These are phyloP conservation scores for Debaryomyces sp. DNA, from an alignment of 1,139 yeast species.

Conservation along the genomic window DNA sequence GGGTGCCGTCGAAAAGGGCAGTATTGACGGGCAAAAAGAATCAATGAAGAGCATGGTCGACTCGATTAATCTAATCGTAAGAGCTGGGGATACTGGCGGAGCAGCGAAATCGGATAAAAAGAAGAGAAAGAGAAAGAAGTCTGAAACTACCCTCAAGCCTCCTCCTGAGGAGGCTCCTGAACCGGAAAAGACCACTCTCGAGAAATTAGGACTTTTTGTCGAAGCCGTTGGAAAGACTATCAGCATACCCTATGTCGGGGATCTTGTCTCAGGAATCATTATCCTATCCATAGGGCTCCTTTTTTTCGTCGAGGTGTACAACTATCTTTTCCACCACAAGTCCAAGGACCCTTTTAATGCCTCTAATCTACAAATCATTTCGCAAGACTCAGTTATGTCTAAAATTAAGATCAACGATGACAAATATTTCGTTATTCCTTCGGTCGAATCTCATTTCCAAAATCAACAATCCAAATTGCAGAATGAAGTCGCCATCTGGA, in stretches of 20 bases:
- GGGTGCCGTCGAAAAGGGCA: slow-evolving; percentile 88
- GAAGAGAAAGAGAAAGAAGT: slow-evolving; percentile 28
- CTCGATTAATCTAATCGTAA: slow-evolving; percentile 56
- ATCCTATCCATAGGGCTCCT: slow-evolving; percentile 1
- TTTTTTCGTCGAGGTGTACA: not conserved
- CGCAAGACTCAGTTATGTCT: slow-evolving; percentile 16
- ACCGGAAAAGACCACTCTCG: slow-evolving; percentile 16
- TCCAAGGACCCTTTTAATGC: not conserved
- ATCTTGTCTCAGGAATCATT: slow-evolving; percentile 25
- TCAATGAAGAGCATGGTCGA: slow-evolving; percentile 61
- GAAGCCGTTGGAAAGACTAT: slow-evolving; percentile 32
- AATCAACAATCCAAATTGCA: slow-evolving; percentile 36
- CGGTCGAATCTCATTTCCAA: slow-evolving; percentile 42
- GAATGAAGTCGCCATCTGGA: slow-evolving; percentile 75
- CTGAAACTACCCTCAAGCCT: slow-evolving; percentile 5
- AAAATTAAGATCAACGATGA: slow-evolving; percentile 41
- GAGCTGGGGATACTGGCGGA: slow-evolving; percentile 17
- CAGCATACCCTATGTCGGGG: slow-evolving; percentile 33
- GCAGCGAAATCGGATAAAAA: slow-evolving; percentile 21
- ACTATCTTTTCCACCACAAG: not conserved
- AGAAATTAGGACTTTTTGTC: slow-evolving; percentile 27
- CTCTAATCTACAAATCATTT: slow-evolving; percentile 4
- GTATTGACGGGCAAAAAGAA: slow-evolving; percentile 86
- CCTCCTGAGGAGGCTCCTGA: slow-evolving; percentile 15
- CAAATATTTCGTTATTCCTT: slow-evolving; percentile 50